phyloP scores from a whole-genome alignment of 192 early-diverging fungal species.

The Coemansia sp. region DNA sequence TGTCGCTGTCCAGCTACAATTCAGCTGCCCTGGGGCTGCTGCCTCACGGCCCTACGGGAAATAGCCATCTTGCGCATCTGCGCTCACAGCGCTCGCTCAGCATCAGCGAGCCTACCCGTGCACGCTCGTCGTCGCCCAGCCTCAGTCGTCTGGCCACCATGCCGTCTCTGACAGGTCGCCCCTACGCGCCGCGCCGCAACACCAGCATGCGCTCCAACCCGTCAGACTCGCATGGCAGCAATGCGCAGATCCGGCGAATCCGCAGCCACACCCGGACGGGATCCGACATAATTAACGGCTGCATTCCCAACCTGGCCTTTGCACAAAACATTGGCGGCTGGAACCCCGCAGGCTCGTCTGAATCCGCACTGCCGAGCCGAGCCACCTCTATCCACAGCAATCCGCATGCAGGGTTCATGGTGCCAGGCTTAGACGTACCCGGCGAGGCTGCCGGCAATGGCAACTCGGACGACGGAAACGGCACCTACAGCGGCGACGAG shows the following conservation, averaged over 20 bases:
- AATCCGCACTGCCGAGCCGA: conserved; percentile 1
- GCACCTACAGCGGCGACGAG: conserved; percentile 12
- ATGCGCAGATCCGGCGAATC: conserved; percentile 9
- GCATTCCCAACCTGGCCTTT: background rate
- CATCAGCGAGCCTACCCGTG: conserved; percentile 20
- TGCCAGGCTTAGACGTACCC: background rate
- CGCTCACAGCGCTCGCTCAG: conserved; percentile 32
- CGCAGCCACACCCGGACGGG: conserved; percentile 15
- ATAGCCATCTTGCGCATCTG: conserved; percentile 13
- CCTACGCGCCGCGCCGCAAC: conserved; percentile 17
- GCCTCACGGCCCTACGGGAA: background rate
- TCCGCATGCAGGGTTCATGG: background rate
- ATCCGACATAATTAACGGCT: conserved; percentile 4
- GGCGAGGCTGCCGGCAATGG: background rate
- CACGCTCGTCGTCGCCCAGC: conserved; percentile 28
- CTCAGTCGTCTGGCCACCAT: conserved; percentile 8
- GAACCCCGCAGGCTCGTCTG: background rate
- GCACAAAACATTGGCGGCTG: conserved; percentile 1
- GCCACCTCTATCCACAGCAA: conserved; percentile 2
- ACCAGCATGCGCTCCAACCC: conserved; percentile 12
- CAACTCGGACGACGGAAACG: conserved; percentile 18
- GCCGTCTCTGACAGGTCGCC: conserved; percentile 15
- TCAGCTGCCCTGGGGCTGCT: conserved; percentile 4
- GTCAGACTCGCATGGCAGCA: conserved; percentile 1
- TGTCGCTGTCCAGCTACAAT: background rate